Conservation (phyloP, 768 basidiomycete genomes). For the Mycena floridula region DNA sequence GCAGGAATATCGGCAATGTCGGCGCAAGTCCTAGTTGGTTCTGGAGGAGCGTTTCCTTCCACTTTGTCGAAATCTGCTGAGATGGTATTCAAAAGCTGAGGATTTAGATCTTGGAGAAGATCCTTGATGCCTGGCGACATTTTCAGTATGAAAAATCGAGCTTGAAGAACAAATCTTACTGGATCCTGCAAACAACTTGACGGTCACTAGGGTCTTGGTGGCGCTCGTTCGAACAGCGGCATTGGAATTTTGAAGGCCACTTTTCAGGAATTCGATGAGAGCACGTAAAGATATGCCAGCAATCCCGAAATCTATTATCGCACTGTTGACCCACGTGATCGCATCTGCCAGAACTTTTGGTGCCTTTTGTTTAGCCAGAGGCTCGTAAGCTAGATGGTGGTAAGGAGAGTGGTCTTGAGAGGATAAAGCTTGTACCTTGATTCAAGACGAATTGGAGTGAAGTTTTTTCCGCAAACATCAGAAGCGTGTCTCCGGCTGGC, state of each 20-base stretch:
- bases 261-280: conserved; percentile 89
- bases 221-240: conserved; percentile 90
- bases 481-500: conserved; percentile 84
- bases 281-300: conserved; percentile 75
- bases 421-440: conserved; percentile 60
- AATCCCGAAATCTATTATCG: conserved; percentile 87
- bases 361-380: conserved; percentile 91
- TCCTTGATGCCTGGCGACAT: conserved; percentile 76
- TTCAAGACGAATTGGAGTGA: conserved; percentile 91
- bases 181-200: conserved; percentile 87
- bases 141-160: conserved; percentile 4
- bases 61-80: conserved; percentile 90
- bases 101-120: conserved; percentile 89
- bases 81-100: conserved; percentile 89
- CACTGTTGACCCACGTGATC: conserved; percentile 80
- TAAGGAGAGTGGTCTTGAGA: not conserved
- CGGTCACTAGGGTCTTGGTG: conserved; percentile 86
- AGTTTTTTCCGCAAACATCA: conserved; percentile 82
- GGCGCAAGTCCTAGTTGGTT: conserved; percentile 68
- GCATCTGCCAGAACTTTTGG: conserved; percentile 95
- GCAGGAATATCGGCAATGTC: conserved; percentile 58
- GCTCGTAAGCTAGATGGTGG: conserved; percentile 70
- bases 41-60: conserved; percentile 69
- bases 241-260: conserved; percentile 86
- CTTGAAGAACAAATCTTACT: conserved; percentile 37